Percentiles rank a stretch among this genome's conserved stretches.
Evolutionary conservation across 768 basidiomycete species (phyloP).

Genomic region (Omphalotus guepiniiformis): DNA sequence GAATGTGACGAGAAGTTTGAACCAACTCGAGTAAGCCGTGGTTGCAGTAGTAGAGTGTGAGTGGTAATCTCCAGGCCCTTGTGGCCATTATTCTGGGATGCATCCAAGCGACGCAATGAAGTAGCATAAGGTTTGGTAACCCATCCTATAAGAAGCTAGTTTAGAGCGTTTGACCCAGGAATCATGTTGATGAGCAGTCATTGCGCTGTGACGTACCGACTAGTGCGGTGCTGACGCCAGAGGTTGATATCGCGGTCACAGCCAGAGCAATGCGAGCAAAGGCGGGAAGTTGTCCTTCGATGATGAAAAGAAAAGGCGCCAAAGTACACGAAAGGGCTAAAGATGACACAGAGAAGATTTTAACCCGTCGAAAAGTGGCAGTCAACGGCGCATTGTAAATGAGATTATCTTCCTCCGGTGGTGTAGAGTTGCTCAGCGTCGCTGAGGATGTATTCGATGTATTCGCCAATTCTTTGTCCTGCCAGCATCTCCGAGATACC

Average conservation of each 20-base stretch:
- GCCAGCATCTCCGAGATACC: not conserved
- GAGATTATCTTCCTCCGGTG: not conserved
- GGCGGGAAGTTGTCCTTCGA: conserved; percentile 73
- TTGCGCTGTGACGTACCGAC: conserved; percentile 33
- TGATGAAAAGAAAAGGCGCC: conserved; percentile 76
- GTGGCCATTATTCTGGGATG: conserved; percentile 36
- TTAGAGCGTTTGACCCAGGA: not conserved
- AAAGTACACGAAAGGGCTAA: conserved; percentile 63
- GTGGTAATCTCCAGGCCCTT: conserved; percentile 71
- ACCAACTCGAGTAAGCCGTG: conserved; percentile 57
- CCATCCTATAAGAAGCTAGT: conserved; percentile 24
- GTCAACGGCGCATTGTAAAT: conserved; percentile 68
- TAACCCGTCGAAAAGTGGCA: conserved; percentile 69
- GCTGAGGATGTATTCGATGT: not conserved
- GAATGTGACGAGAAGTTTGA: not conserved
- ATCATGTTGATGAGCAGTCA: conserved; percentile 9
- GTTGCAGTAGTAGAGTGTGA: conserved; percentile 52
- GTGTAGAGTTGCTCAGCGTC: not conserved
- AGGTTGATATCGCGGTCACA: conserved; percentile 66
- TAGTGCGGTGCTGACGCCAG: conserved; percentile 68
- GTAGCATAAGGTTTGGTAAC: conserved; percentile 74
- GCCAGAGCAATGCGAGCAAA: conserved; percentile 67
- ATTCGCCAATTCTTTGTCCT: not conserved
- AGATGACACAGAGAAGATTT: conserved; percentile 80
- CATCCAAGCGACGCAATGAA: conserved; percentile 47